Percentiles rank a stretch among this genome's conserved stretches.
Conservation (phyloP, 768 basidiomycete genomes). For the Suillus placidus region DNA sequence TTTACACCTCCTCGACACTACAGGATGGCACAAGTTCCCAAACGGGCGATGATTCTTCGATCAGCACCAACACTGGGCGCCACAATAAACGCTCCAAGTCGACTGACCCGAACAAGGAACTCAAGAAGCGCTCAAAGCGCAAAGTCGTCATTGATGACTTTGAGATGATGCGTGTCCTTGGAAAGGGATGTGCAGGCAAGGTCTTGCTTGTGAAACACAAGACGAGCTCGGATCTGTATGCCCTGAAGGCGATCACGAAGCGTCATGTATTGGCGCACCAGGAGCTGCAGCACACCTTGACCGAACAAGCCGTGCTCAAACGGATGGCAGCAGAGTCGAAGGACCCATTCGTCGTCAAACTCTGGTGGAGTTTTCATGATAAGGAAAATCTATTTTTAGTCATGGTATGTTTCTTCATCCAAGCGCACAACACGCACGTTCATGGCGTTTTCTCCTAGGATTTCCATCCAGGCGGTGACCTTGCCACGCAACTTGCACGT, state of each 20-base stretch:
- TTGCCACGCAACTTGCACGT: conserved; percentile 95
- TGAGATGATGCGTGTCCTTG: conserved; percentile 95
- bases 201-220: conserved; percentile 90
- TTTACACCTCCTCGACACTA: conserved; percentile 55
- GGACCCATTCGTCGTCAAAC: conserved; percentile 94
- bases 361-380: conserved; percentile 98
- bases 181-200: conserved; percentile 97
- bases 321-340: conserved; percentile 86
- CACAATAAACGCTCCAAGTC: conserved; percentile 60
- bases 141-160: conserved; percentile 90
- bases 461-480: conserved; percentile 94
- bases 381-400: conserved; percentile 96
- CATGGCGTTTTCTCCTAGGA: conserved; percentile 51
- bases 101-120: conserved; percentile 50
- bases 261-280: conserved; percentile 95
- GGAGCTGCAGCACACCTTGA: conserved; percentile 94
- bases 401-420: conserved; percentile 60
- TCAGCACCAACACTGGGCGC: conserved; percentile 54
- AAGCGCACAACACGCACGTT: conserved; percentile 9
- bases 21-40: conserved; percentile 57
- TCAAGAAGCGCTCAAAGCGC: conserved; percentile 53
- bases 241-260: conserved; percentile 98
- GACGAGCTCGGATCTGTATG: conserved; percentile 71
- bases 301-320: conserved; percentile 94
- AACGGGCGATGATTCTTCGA: conserved; percentile 72